Conservation (phyloP, 306 rosid species). For the Cyamopsis tetragonoloba region DNA sequence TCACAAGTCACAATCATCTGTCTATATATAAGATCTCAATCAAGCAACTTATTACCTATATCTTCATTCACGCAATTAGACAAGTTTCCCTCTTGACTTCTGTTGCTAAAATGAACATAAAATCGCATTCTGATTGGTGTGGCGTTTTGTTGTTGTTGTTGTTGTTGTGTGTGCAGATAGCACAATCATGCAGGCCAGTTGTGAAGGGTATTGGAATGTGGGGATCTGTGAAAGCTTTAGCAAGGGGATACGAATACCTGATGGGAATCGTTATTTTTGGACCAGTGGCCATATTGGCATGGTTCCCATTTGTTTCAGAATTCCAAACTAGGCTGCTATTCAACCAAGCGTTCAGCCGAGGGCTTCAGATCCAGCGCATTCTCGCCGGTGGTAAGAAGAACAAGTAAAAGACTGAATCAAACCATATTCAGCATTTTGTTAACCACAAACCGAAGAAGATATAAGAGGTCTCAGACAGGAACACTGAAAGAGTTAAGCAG, state of each 20-base stretch:
- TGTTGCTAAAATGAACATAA: not conserved
- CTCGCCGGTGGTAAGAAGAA: slow-evolving; percentile 92
- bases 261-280: slow-evolving; percentile 78
- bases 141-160: too few relatives aligned
- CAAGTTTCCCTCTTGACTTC: not conserved
- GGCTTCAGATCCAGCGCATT: slow-evolving; percentile 94
- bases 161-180: slow-evolving; percentile 60
- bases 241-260: slow-evolving; percentile 82
- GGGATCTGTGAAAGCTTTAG: slow-evolving; percentile 84
- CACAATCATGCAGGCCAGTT: slow-evolving; percentile 70
- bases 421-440: not conserved
- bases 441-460: not conserved
- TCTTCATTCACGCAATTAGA: not conserved
- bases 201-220: slow-evolving; percentile 83
- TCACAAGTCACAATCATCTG: not conserved
- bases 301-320: slow-evolving; percentile 97
- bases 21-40: not conserved
- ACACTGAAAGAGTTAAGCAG: not conserved
- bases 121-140: slow-evolving; percentile 18
- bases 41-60: not conserved
- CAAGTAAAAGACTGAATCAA: slow-evolving; percentile 34
- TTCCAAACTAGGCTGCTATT: slow-evolving; percentile 88
- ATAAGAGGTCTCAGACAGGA: not conserved
- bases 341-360: slow-evolving; percentile 98
- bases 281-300: slow-evolving; percentile 81